Percentiles rank a stretch among this genome's conserved stretches.
phyloP scores from a whole-genome alignment of 345 rosid genomes.

The Euphorbia pulcherrima region DNA sequence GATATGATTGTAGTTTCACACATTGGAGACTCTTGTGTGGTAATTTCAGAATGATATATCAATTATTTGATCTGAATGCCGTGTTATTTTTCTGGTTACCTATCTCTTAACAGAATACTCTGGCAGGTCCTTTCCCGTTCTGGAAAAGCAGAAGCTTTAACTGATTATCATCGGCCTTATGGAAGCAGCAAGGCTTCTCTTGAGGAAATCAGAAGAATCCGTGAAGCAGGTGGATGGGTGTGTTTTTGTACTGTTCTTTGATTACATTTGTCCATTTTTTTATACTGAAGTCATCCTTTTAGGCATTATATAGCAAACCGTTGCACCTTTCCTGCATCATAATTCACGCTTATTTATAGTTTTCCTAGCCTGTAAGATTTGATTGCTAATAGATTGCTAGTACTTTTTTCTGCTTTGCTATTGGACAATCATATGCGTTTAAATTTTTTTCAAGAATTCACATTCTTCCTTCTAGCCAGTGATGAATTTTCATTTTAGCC shows the following conservation, averaged over 20 bases:
- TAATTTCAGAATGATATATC: slow-evolving; percentile 18
- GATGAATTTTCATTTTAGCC: no score
- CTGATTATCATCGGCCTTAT: slow-evolving; percentile 82
- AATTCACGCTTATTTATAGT: background rate
- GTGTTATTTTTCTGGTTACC: slow-evolving; percentile 1
- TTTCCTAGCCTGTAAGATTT: background rate
- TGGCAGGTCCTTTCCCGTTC: slow-evolving; percentile 73
- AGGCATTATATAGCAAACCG: background rate
- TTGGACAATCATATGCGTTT: background rate
- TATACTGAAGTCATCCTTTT: background rate
- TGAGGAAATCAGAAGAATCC: slow-evolving; percentile 74
- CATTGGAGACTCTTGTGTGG: slow-evolving; percentile 84
- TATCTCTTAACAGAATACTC: slow-evolving; percentile 8
- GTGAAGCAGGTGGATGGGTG: slow-evolving; percentile 99
- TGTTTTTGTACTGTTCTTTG: slow-evolving; percentile 43
- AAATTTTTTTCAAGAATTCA: background rate
- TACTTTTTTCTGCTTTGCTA: no score
- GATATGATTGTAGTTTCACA: slow-evolving; percentile 62
- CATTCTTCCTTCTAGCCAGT: background rate
- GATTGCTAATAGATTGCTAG: background rate
- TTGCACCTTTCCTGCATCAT: background rate
- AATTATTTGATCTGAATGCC: no score
- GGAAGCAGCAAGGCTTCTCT: slow-evolving; percentile 68
- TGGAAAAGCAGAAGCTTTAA: slow-evolving; percentile 64
- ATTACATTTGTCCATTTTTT: slow-evolving; percentile 5